Evolutionary conservation across 176 grass and related monocot genomes (phyloP), one percentile per base, ranked within the genome.

Genomic region (Lolium multiflorum): DNA sequence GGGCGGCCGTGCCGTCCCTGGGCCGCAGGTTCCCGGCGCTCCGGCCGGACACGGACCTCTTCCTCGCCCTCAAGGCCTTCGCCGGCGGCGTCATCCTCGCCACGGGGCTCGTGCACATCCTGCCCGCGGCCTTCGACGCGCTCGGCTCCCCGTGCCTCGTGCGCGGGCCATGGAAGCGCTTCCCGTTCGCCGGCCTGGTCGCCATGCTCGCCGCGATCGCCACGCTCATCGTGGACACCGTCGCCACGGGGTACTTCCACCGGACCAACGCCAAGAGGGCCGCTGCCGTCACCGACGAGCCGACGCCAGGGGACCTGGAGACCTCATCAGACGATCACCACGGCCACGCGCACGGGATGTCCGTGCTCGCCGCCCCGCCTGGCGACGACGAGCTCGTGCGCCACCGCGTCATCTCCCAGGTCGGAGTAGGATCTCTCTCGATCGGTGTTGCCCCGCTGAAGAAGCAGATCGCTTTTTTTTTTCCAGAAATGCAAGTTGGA

Each of bases 61-160:
- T 94, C 83, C 93, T 87, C 86, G 26, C 77, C 44, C 47, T 94
- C 76, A 97, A 87, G 88, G 87, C 92, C 18, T 92, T 97, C 57
- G 88, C 92, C 9, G 92, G 88, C 18, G 89, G 90, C 44, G 92
- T 94, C 82, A 94, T 97, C 85, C 89, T 97, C 22, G 92, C 94
- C 75, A 97, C 92, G 39, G 94, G 67, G 20, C 61, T 94, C 28
- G 87, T 97, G 41, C 94, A 94, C 75, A 80, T 97, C 73, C 90
- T 97, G 2, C 94, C 94, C 4, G 92, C 91, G 17, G 90, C 85
- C 31, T 86, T 97, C 54, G 64, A 90, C 6, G 84, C 82, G 37
- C 89, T 97, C 7, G 87, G 86, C 7, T 91, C 87, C 0, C 86
- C 91, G 35, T 93, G 91, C 73, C 86, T 95, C 20, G 26, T 3